phyloP scores from a whole-genome alignment of 805 yeast genomes.

The Monosporozyma aerobia region DNA sequence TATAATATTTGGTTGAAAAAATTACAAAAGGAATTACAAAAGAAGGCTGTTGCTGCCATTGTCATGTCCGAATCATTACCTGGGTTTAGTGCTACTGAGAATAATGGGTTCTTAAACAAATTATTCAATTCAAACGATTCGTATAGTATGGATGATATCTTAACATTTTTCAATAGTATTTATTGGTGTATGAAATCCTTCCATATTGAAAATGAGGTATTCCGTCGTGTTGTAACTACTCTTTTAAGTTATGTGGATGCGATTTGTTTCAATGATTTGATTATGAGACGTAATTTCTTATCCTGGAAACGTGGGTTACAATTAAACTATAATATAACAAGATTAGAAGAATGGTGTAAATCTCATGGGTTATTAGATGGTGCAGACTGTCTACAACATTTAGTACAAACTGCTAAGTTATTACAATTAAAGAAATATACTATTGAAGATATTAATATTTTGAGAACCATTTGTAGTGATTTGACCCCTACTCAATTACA shows the following conservation, averaged over 20 bases:
- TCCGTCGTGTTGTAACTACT: constrained; percentile 76
- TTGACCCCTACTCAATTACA: constrained; percentile 94
- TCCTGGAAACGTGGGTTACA: constrained; percentile 98
- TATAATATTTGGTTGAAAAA: constrained; percentile 97
- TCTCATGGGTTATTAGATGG: constrained; percentile 87
- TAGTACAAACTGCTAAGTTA: constrained; percentile 87
- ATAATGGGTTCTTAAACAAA: constrained; percentile 69
- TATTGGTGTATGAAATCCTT: constrained; percentile 90
- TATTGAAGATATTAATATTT: constrained; percentile 79
- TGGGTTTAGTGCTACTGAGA: constrained; percentile 85
- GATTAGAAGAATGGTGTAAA: constrained; percentile 98
- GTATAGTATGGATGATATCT: constrained; percentile 89
- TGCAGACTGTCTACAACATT: constrained; percentile 69
- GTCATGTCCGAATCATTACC: constrained; percentile 92
- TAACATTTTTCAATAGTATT: constrained; percentile 80
- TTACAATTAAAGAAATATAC: constrained; percentile 87
- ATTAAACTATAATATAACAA: constrained; percentile 89
- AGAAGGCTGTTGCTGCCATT: constrained; percentile 90
- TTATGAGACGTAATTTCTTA: constrained; percentile 87
- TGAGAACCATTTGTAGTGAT: constrained; percentile 90
- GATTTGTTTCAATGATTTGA: constrained; percentile 86
- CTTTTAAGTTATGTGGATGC: constrained; percentile 83
- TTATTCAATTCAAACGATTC: constrained; percentile 64
- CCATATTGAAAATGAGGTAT: constrained; percentile 75
- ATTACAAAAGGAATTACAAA: constrained; percentile 81